Evolutionary conservation across 768 basidiomycete genomes (phyloP), one percentile per base, ranked within the genome.

Genomic region (Lactifluus hygrophoroides): DNA sequence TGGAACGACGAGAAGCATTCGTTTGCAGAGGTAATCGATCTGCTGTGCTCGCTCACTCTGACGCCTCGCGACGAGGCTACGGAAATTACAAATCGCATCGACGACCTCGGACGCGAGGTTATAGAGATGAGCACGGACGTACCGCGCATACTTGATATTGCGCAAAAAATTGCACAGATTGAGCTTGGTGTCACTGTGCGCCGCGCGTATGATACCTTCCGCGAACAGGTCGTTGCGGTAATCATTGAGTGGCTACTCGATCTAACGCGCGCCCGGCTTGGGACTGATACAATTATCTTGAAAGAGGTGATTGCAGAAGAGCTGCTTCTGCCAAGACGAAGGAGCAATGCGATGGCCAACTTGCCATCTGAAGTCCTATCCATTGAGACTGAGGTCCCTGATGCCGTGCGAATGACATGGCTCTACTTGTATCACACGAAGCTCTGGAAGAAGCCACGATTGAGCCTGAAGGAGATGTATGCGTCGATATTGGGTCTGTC

Each of bases 1-100:
- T 97, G 94, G 94, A 94, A 94, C 73, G 94, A 96, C 70, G 96
- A 99, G 71, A 95, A 94, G 65, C 96, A 97, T 71, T 93, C 91
- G 0, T 88, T 86, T 66, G 85, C 87, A 51, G 93, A 98, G 67
- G 85, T 96, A 54, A 86, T 86, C 61, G 80, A 82, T 60, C 78
- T 92, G 42, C 72, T 90, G 6, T 76, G 77, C 57, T 87, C 87
- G 45, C 70, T 78, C 16, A 78, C 76, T 1, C 72, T 69, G 17
- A 77, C 79, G 21, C 71, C 81, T 9, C 71, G 73, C 21, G 82
- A 82, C 38, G 83, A 86, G 28, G 87, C 88, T 0, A 65, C 72
- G 0, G 77, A 74, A 1, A 70, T 84, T 38, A 81, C 80, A 0
- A 76, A 80, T 46, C 72, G 77, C 38, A 79, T 93, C 52, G 92